Conservation (phyloP, 257 asterid species). For the Solanum ossicruentum region DNA sequence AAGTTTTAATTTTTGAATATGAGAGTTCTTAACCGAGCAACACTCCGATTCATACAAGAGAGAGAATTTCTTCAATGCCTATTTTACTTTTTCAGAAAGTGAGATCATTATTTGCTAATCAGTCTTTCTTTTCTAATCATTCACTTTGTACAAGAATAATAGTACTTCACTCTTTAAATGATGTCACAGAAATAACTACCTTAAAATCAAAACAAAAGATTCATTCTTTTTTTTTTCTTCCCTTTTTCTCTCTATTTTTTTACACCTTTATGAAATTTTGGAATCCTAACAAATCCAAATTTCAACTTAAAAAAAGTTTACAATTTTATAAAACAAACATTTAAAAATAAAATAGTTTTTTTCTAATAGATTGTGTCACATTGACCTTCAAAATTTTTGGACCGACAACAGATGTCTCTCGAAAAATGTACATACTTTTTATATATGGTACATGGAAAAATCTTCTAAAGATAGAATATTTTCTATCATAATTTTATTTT, state of each 20-base stretch:
- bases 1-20: not conserved
- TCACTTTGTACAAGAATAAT: not conserved
- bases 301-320: not conserved
- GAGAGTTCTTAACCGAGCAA: rapidly evolving
- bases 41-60: not conserved
- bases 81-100: not conserved
- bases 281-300: not conserved
- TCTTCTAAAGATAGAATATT: not conserved
- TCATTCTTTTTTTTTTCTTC: not conserved
- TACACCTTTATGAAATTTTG: too few relatives aligned
- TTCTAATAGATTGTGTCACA: not conserved
- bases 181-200: not conserved
- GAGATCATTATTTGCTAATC: not conserved
- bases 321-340: not conserved
- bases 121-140: not conserved
- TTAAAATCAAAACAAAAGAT: not conserved
- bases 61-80: not conserved
- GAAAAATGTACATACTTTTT: not conserved
- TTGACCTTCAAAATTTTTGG: not conserved
- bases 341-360: not conserved
- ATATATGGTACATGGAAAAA: too few relatives aligned
- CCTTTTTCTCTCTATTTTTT: not conserved
- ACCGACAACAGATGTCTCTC: rapidly evolving
- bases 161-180: not conserved
- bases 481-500: not conserved